Percentiles rank a stretch among this genome's conserved stretches.
These are phyloP conservation scores for Eucalyptus cladocalyx DNA, from an alignment of 345 rosid genomes.

Conservation along the genomic window DNA sequence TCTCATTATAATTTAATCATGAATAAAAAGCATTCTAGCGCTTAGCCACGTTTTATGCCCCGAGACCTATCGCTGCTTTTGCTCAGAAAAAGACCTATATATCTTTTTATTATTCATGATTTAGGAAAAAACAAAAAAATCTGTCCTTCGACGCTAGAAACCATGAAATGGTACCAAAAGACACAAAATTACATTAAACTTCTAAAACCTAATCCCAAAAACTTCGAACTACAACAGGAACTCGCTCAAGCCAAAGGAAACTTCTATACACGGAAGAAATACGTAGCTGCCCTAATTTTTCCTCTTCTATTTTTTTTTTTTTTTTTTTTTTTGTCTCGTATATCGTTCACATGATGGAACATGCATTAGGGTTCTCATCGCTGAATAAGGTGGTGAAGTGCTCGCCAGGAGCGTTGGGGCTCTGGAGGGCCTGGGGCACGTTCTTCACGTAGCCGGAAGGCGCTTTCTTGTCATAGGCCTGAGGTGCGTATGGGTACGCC, in stretches of 20 bases:
- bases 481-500: slow-evolving; percentile 29
- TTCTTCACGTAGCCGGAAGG: slow-evolving; percentile 39
- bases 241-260: not conserved
- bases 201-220: not conserved
- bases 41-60: not conserved
- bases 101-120: not conserved
- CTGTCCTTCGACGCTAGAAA: not conserved
- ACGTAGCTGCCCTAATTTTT: not conserved
- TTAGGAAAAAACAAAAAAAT: not conserved
- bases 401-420: slow-evolving; percentile 15
- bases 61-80: not conserved
- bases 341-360: slow-evolving; percentile 25
- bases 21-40: not conserved
- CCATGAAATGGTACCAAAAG: not conserved
- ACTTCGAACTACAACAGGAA: not conserved
- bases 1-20: not conserved
- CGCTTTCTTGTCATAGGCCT: slow-evolving; percentile 46
- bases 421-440: slow-evolving; percentile 21
- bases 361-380: slow-evolving; percentile 43
- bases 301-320: not conserved
- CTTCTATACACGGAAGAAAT: not conserved
- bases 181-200: not conserved
- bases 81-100: not conserved
- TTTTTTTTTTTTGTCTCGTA: not conserved
- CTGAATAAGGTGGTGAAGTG: slow-evolving; percentile 20